Conservation (phyloP, 768 basidiomycete species). For the Tricholoma matsutake region DNA sequence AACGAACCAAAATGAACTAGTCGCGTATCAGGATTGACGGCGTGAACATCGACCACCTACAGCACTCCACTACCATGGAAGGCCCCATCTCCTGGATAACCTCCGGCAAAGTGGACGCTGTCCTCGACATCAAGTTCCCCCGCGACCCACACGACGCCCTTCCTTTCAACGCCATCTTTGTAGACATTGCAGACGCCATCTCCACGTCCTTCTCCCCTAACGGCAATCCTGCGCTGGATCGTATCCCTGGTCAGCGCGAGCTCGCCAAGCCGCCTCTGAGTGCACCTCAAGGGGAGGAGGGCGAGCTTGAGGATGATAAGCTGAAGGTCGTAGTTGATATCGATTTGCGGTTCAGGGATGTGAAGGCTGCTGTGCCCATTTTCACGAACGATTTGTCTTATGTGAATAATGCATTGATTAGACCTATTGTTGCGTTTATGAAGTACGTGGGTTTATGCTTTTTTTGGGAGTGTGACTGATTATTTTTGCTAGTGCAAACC, state of each 20-base stretch:
- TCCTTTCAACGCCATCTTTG: conserved; percentile 77
- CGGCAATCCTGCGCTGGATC: conserved; percentile 37
- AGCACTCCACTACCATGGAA: conserved; percentile 74
- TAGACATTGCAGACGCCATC: conserved; percentile 89
- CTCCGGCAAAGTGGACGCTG: conserved; percentile 93
- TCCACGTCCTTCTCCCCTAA: conserved; percentile 52
- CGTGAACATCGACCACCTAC: conserved; percentile 92
- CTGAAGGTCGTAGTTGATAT: conserved; percentile 79
- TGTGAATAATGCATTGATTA: conserved; percentile 86
- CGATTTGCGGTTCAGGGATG: conserved; percentile 89
- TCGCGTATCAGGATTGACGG: conserved; percentile 96
- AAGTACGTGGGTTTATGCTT: conserved; percentile 55
- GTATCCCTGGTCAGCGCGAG: conserved; percentile 83
- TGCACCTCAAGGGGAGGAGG: conserved; percentile 53
- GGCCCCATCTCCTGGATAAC: conserved; percentile 98
- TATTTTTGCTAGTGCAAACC: conserved; percentile 65
- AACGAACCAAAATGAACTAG: conserved; percentile 35
- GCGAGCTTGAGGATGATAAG: conserved; percentile 32
- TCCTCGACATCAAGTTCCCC: conserved; percentile 97
- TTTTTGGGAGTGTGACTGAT: conserved; percentile 1
- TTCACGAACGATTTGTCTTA: conserved; percentile 88
- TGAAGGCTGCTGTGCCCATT: conserved; percentile 93
- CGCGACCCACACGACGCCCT: conserved; percentile 66
- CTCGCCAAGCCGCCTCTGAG: conserved; percentile 84
- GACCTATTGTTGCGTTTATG: conserved; percentile 98